Evolutionary conservation across 2,329 filamentous ascomycete genomes (phyloP), one percentile per base, ranked within the genome.

Genomic region (Fusarium burgessii): DNA sequence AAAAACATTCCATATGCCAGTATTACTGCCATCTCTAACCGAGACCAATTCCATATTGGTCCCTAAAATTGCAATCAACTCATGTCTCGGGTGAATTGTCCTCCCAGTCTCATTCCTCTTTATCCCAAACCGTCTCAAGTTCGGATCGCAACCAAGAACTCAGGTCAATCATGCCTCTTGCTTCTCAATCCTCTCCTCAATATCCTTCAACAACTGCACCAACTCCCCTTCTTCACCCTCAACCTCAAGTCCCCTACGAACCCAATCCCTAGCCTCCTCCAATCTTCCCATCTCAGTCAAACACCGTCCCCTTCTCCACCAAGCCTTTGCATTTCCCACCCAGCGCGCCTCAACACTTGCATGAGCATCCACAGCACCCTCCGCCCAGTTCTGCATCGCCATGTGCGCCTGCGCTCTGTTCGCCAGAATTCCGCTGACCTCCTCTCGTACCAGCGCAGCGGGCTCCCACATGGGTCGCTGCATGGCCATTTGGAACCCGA

Each of bases 321-420:
- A 98, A 1, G 91, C 95, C 89, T 98, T 98, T 2, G 93, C 90
- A 80, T 99, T 98, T 41, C 92, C 94, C 43, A 91, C 88, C 72
- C 90, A 89, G 86, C 95, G 95, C 69, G 93, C 91, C 85, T 97
- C 95, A 45, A 97, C 92, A 79, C 93, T 96, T 33, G 90, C 89
- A 84, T 97, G 92, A 7, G 94, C 95, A 82, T 99, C 96, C 9
- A 94, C 87, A n/a, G 92, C 88, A 8, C 90, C 96, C 83, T 96
- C 94, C 1, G 93, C 87, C 95, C 95, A 98, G 74, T 87, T 87
- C 81, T 91, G 89, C 80, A 92, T 83, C 20, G 90, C 91, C 91
- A 98, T 97, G 81, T 95, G 88, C 66, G 94, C 93, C 87, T 98
- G 95, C 60, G 95, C 94, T 60, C 96, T 88, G 82, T 98, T 98